Evolutionary conservation across 2,329 filamentous ascomycete genomes (phyloP), one percentile per base, ranked within the genome.

Genomic region (Botrytis cinerea): DNA sequence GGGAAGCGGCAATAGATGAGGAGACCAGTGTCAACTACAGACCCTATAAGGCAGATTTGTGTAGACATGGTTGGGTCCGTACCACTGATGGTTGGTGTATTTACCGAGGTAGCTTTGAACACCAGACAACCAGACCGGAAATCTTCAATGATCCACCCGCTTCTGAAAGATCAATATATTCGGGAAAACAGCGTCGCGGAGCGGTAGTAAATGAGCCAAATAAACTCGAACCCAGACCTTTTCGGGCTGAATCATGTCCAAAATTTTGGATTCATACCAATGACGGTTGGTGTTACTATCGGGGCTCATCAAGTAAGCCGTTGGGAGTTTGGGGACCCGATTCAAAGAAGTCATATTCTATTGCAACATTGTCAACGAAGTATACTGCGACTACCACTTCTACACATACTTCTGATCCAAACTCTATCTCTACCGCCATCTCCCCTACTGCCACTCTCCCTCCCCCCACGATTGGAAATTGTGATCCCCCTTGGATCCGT

Each of bases 61-160:
- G 66, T 40, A 40, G 18, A 43, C 12, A 38, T 32, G 48, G 46
- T 10, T 68, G 66, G 66, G 10, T 57, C 28, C 35, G 25, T 25
- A 54, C 46, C 8, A 68, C 22, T 54, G 64, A 57, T 43, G 48
- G 66, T 12, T 68, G 66, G 66, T 68, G 66, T 32, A 32, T 54
- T 38, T 54, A 54, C 22, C 12, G 32, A n/a, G 28, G 45, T n/a
- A n/a, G 60, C 35, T 62, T 40, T 62, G 60, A n/a, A 12, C 25
- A 25, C 25, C 35, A 43, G 22, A 38, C 38, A 2, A 16, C n/a
- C 22, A 62, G 38, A 62, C 60, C 60, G 63, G 45, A 38, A 10
- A 32, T 32, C 48, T 25, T 45, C 10, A 28, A 32, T 46, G 18
- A 67, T 20, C 45, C 46, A n/a, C 22, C 22, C 14, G 16, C 38